Evolutionary conservation across 257 asterid genomes (phyloP), one percentile per base, ranked within the genome.

Genomic region (Coffea canephora): DNA sequence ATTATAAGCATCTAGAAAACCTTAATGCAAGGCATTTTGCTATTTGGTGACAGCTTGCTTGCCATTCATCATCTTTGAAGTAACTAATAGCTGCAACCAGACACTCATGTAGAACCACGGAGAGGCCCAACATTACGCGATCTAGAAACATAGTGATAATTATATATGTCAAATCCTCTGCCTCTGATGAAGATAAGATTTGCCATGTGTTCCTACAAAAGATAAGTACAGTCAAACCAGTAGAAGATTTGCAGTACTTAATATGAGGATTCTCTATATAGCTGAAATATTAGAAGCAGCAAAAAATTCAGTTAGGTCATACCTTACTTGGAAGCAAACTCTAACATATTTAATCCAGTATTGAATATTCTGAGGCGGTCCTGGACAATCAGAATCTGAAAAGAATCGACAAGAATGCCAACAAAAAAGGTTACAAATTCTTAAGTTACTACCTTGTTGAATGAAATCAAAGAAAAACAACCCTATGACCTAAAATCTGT

Each of bases 311-410:
- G 31, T 76, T 27, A 23, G 52, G 36, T 49, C 80, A 76, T 84
- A 94, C 98, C 99, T 96, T 83, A 74, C 79, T 86, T 83, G 87
- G 90, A 91, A 91, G 79, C 91, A 91, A 69, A 73, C 83, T 23
- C 89, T 72, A 52, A 75, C 87, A 67, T 31, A 89, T 69, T 87
- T 92, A 73, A 96, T 89, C 98, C 96, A 96, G 72, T 83, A 80
- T 75, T 88, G 89, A 78, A 96, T 89, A 85, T 94, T 96, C 84
- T 91, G 92, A 2, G 97, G 98, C 66, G 97, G 97, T 55, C 95
- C 97, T 70, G 87, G 84, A 48, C 84, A 67, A 52, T 66, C 83
- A 67, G 91, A 90, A 83, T 86, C 98, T 91, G 77, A 66, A 77
- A 85, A 83, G 57, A 31, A 72, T 71, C 41, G 61, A 81, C 19